Evolutionary conservation across 768 basidiomycete genomes (phyloP).

Genomic region (Naganishia friedmannii): DNA sequence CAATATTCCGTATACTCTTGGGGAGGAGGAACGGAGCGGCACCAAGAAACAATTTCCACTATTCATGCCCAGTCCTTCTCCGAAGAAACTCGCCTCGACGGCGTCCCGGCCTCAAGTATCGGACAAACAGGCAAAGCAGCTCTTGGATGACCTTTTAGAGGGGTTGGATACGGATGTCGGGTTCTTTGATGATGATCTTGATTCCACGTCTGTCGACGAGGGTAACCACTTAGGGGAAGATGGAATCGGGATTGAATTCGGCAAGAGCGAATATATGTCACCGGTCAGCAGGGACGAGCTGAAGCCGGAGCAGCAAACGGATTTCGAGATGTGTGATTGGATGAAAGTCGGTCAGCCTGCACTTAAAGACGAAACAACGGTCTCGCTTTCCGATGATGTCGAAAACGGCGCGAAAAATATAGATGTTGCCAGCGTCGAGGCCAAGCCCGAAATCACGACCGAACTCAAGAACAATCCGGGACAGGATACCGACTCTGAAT

Average conservation of each 20-base stretch:
- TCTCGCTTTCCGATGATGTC: background rate
- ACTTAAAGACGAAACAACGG: background rate
- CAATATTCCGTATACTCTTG: no score
- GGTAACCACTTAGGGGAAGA: background rate
- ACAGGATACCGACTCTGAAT: conserved; percentile 10
- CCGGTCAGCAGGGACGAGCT: background rate
- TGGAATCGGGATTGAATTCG: background rate
- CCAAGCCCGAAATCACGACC: background rate
- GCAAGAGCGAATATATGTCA: background rate
- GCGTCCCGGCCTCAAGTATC: background rate
- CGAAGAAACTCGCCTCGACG: background rate
- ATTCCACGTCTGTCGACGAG: background rate
- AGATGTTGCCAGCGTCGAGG: background rate
- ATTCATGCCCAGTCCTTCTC: conserved; percentile 21
- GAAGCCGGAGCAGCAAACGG: background rate
- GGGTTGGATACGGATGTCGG: conserved; percentile 11
- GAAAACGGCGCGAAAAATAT: background rate
- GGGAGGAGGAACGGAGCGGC: background rate
- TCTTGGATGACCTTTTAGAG: background rate
- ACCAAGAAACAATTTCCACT: background rate
- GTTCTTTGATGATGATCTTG: conserved; percentile 10
- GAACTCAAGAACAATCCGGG: background rate
- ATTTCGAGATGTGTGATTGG: background rate
- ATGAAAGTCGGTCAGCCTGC: background rate
- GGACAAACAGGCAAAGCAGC: background rate